A percentile compares a stretch with the other conserved stretches of the same genome.
phyloP scores from a whole-genome alignment of 148 eudicot species.

The Mesembryanthemum crystallinum region DNA sequence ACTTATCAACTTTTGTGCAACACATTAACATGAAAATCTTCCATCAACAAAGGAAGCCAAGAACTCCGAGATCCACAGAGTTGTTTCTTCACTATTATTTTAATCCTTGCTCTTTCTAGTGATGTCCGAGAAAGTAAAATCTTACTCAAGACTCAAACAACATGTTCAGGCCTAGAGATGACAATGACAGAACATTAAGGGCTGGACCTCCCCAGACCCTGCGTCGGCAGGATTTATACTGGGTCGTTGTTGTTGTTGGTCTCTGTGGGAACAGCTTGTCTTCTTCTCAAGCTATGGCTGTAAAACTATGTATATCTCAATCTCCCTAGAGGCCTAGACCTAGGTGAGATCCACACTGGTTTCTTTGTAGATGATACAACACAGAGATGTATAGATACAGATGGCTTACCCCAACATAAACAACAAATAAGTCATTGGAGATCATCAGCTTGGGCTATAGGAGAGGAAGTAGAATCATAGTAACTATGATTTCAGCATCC shows the following conservation, averaged over 20 bases:
- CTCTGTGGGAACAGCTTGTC: neutral
- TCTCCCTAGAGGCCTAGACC: neutral
- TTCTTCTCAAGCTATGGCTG: slow-evolving; percentile 5
- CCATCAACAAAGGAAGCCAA: neutral
- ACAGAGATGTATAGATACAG: neutral
- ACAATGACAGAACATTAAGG: neutral
- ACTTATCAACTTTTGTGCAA: neutral
- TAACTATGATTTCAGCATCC: slow-evolving; percentile 45
- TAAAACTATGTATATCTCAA: neutral
- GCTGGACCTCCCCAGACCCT: too few species aligned
- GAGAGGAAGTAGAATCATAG: neutral
- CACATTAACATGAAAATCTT: neutral
- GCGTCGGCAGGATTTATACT: too few species aligned
- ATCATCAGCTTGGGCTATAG: slow-evolving; percentile 17
- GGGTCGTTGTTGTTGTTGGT: too few species aligned
- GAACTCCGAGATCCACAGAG: neutral
- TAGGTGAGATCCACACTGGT: slow-evolving; percentile 2
- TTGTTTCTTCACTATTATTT: too few species aligned
- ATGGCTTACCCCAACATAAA: slow-evolving; percentile 15
- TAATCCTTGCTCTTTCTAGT: neutral
- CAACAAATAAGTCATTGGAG: slow-evolving; percentile 6
- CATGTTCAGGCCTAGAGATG: neutral
- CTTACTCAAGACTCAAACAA: neutral
- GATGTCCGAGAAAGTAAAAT: neutral
- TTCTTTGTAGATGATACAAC: neutral